Evolutionary conservation across 148 eudicot species (phyloP), one percentile per base, ranked within the genome.

Genomic region (Camellia sinensis): DNA sequence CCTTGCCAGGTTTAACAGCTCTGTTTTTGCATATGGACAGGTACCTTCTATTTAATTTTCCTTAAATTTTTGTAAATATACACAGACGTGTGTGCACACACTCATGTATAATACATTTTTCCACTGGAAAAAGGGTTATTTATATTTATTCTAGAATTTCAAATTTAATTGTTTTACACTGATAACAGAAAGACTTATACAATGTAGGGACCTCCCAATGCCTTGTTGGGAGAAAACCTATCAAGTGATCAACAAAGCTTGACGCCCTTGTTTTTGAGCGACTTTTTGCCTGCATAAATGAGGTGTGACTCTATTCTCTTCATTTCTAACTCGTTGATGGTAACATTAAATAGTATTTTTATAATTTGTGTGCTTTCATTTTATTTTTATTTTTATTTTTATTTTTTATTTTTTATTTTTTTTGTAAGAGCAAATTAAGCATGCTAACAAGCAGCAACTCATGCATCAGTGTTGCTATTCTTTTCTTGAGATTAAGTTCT

Each of bases 21-120:
- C 98, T 40, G 95, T 95, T 54, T 95, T 95, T 86, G 98, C 97
- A 44, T 95, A 95, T 78, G 98, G 98, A 78, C 98, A 93, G 96
- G 98, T 95, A 88, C 14, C 7, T 77, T 59, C 67, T 29, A 8
- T 5, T 53, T 7, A 41, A 50, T 66, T 54, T 45, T 4, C 75
- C 63, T 60, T 6, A 37, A 46, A 53, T 53, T 29, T 29, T 29
- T 29, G 37, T 10, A 15, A 21, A 66, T 65, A 15, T 21, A 6
- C 10, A 21, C 43, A 52, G 29, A 3, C 12, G 10, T 3, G 2
- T 9, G 22, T 18, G 0, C 18, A 21, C 5, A 19, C n/a, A 54
- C 14, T 3, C 37, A 45, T 18, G 5, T n/a, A 15, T 29, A 15
- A 29, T 60, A 50, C 57, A 44, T 65, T 18, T 0, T 64, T 68